Percentiles rank a stretch among this genome's conserved stretches.
These are phyloP conservation scores for Saccharum spontaneum DNA, from an alignment of 176 grass and related monocot genomes.

Conservation along the genomic window DNA sequence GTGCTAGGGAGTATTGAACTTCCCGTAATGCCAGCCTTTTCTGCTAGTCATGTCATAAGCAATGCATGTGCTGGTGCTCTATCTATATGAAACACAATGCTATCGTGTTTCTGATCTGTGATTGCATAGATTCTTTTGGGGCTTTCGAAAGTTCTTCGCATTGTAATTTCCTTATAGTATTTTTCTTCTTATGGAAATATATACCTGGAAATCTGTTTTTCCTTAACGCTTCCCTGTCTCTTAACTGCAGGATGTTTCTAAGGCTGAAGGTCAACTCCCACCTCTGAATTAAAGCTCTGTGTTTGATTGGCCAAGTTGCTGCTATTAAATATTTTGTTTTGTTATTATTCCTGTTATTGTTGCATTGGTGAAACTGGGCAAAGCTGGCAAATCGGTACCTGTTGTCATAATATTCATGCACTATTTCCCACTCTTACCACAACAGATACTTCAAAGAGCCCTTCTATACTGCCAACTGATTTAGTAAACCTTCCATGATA, in stretches of 20 bases:
- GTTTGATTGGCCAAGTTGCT: constrained; percentile 6
- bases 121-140: not conserved
- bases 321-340: constrained; percentile 3
- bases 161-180: not conserved
- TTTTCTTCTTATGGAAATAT: not conserved
- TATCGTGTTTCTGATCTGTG: not conserved
- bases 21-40: not conserved
- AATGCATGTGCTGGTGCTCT: not conserved
- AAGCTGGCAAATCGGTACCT: not conserved
- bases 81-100: not conserved
- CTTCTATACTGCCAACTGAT: not conserved
- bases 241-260: constrained; percentile 39
- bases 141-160: not conserved
- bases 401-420: not conserved
- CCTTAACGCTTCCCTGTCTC: constrained; percentile 7
- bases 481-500: constrained; percentile 15
- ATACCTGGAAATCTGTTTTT: not conserved
- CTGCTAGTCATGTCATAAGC: not conserved
- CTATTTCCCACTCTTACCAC: not conserved
- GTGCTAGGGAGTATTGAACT: not conserved
- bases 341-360: not conserved
- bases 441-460: constrained; percentile 11
- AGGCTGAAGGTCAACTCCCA: constrained; percentile 41
- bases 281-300: not conserved
- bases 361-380: not conserved